A percentile compares a stretch with the other conserved stretches of the same genome.
phyloP scores from a whole-genome alignment of 768 basidiomycete genomes.

The Paxillus ammoniavirescens region DNA sequence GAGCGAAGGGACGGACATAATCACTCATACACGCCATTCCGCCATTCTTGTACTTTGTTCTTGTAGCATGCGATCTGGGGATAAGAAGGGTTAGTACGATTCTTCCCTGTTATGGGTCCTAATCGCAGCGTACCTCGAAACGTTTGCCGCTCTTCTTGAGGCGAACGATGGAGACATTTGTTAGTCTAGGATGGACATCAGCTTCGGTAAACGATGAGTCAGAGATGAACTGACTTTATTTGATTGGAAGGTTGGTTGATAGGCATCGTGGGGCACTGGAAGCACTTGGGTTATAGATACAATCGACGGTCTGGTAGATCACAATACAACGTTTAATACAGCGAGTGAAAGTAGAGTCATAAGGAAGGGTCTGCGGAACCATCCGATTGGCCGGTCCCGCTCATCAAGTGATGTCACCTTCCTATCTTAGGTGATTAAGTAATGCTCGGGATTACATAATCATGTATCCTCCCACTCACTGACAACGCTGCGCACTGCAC shows the following conservation, averaged over 20 bases:
- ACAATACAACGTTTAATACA: too few relatives aligned
- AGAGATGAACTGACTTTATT: constrained; percentile 60
- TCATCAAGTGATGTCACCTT: too few relatives aligned
- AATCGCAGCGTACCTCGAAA: constrained; percentile 67
- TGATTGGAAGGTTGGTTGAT: constrained; percentile 89
- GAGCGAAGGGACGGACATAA: neutral
- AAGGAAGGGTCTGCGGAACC: too few relatives aligned
- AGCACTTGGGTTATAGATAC: neutral
- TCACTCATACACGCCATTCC: constrained; percentile 77
- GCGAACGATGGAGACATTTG: constrained; percentile 95
- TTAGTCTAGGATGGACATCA: constrained; percentile 57
- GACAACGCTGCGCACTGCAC: too few relatives aligned
- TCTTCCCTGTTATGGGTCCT: neutral
- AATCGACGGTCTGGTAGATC: too few relatives aligned
- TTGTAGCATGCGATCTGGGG: constrained; percentile 94
- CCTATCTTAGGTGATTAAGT: too few relatives aligned
- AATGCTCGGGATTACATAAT: too few relatives aligned
- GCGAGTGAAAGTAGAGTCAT: too few relatives aligned
- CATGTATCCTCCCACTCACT: too few relatives aligned
- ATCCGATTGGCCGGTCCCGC: too few relatives aligned
- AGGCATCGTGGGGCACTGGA: constrained; percentile 16
- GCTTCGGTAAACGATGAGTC: neutral
- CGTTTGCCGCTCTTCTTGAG: constrained; percentile 97
- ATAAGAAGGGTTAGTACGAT: neutral
- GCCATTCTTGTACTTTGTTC: constrained; percentile 98